Evolutionary conservation across 441 rosid genomes (phyloP).

Genomic region (Syzygium syzygioides): DNA sequence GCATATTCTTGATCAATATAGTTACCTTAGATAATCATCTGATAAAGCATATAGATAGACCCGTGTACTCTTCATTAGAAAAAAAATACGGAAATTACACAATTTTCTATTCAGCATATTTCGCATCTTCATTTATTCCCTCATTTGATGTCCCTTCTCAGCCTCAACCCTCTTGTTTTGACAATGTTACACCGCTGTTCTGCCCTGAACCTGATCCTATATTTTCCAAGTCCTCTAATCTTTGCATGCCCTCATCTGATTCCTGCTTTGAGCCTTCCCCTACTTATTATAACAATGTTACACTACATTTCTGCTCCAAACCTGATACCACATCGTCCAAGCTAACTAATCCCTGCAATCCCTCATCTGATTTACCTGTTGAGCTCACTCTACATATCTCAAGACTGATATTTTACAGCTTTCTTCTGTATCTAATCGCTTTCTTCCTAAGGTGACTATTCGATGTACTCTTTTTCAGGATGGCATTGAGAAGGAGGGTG

Average conservation of each 20-base stretch:
- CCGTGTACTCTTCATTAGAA: background rate
- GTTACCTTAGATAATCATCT: too few species aligned
- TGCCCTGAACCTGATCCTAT: background rate
- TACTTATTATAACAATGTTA: background rate
- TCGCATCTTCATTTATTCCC: background rate
- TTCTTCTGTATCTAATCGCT: background rate
- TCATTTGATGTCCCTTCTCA: background rate
- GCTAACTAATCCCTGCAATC: background rate
- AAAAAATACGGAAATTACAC: background rate
- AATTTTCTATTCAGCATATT: background rate
- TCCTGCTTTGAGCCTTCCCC: background rate
- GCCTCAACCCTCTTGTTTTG: background rate
- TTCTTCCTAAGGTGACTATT: background rate
- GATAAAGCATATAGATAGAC: too few species aligned
- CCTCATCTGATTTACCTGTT: background rate
- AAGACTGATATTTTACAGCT: background rate
- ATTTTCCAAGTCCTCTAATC: background rate
- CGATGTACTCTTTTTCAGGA: background rate
- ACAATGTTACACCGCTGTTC: background rate
- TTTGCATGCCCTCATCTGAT: background rate
- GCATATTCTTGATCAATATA: too few species aligned
- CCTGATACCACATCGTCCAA: background rate
- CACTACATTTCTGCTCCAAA: background rate
- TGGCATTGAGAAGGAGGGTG: background rate
- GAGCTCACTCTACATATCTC: background rate